Base-by-base conservation (phyloP, 495 filamentous ascomycete species). In the Terfezia claveryi region DNA sequence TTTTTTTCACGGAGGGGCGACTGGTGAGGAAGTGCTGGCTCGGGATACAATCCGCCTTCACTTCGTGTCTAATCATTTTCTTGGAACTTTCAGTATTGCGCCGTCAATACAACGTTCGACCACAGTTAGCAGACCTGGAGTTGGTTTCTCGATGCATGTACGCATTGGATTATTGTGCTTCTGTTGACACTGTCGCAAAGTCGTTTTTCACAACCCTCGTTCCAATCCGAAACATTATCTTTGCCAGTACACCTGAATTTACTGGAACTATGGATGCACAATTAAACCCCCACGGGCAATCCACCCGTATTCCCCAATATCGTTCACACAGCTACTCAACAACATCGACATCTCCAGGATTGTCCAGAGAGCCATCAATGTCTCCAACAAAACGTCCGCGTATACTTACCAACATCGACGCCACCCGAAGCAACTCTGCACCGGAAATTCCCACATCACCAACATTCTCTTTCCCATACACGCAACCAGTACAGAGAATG, bases 21-120 rank as follows among this genome's bases (percentile, higher is more conserved):
- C 58, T 65, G 51, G 61, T 60, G n/a, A 52, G 59, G 46, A 53
- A 62, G 27, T 65, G 62, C 50, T 65, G 62, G 62, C 54, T 65
- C 10, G 12, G 57, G 10, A 65, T 64, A 36, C 62, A 64, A 59
- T 52, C 62, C n/a, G 59, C 62, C n/a, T 65, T 61, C 49, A 65
- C 54, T 1, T 62, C 62, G 11, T 59, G 56, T 10, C 49, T 65
- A 8, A 49, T 58, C 50, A 50, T 59, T 23, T 57, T 54, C 14
- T 52, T 65, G n/a, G 57, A 50, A 17, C 52, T 54, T 23, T 51
- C 59, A n/a, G 44, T 57, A n/a, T 46, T 14, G 41, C 49, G 38
- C 23, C 41, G 41, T 49, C 44, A 50, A n/a, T 46, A 55, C 37
- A 53, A 36, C 14, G 41, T 20, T 54, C 54, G n/a, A 38, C 53